Base-by-base conservation (phyloP, 2,329 filamentous ascomycete species). In the Cercospora zeina region DNA sequence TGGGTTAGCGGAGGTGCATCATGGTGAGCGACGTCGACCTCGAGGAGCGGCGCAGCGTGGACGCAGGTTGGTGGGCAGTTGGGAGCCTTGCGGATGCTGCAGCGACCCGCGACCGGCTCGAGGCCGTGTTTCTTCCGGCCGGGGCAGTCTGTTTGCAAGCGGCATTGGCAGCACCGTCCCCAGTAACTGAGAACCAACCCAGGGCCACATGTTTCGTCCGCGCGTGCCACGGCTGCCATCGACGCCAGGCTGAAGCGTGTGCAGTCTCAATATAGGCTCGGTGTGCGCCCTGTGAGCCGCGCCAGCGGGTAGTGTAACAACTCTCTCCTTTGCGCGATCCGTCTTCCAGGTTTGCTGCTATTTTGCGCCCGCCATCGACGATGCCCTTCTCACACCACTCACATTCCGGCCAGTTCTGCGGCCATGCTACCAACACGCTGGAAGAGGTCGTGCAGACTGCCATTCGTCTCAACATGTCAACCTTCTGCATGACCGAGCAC, bases 311-410 rank as follows among this genome's bases (percentile, higher is more conserved):
- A 37, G 53, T 39, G 51, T 37, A 34, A 33, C 49, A 58, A 54
- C 37, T 37, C 34, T 31, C 33, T 47, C 37, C 54, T 53, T 45
- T 27, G 45, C 31, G 31, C 33, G 11, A 47, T 13, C 37, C 19
- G 24, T 55, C 30, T 5, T 51, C n/a, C 47, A 7, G 13, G 30
- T n/a, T 21, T 16, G 47, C 39, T 31, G 45, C 51, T 27, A 24
- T 45, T 45, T 11, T 45, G 9, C 19, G 1, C 1, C 34, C 27
- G 30, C 27, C 49, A 37, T 39, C 54, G 21, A 62, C 33, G 8
- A 97, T 97, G 95, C 93, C 93, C 1, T 96, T 96, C 79, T 96
- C 95, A 4, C 96, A 97, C 81, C 95, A 99, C 78, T 96, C 91
- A 73, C 95, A 99, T 79, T 97, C 95, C 37, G 95, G 95, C 66